Evolutionary conservation across 2,329 filamentous ascomycete species (phyloP).

Genomic region (Aspergillus tubingensis): DNA sequence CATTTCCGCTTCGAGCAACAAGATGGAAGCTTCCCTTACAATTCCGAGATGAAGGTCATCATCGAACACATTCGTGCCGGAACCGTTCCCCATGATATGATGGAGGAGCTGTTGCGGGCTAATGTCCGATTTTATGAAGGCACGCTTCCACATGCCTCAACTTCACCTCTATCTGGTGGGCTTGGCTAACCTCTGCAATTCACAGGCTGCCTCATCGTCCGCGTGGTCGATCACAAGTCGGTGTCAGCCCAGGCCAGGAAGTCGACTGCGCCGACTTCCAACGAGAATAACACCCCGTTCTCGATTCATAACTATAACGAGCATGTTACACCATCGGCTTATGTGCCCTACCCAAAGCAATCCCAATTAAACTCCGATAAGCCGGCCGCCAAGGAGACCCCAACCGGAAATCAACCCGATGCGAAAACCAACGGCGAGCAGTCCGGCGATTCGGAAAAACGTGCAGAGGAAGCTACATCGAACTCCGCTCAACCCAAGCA

Average conservation of each 20-base stretch:
- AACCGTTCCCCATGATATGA: slow-evolving; percentile 85
- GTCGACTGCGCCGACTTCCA: slow-evolving; percentile 55
- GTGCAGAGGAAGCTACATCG: slow-evolving; percentile 56
- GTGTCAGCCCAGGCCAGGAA: slow-evolving; percentile 61
- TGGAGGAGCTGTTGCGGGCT: slow-evolving; percentile 71
- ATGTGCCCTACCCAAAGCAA: slow-evolving; percentile 68
- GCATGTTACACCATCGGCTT: slow-evolving; percentile 86
- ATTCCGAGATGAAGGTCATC: slow-evolving; percentile 82
- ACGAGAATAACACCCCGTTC: slow-evolving; percentile 67
- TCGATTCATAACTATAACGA: slow-evolving; percentile 92
- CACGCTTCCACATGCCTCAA: slow-evolving; percentile 25
- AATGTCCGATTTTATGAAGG: slow-evolving; percentile 88
- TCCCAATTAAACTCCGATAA: slow-evolving; percentile 37
- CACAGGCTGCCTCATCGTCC: slow-evolving; percentile 79
- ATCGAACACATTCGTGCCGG: slow-evolving; percentile 74
- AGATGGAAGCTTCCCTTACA: slow-evolving; percentile 88
- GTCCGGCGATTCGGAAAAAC: slow-evolving; percentile 58
- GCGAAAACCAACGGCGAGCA: slow-evolving; percentile 21
- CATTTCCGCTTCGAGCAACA: slow-evolving; percentile 94
- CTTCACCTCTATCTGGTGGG: not conserved
- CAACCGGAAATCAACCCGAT: slow-evolving; percentile 27
- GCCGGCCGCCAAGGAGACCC: slow-evolving; percentile 28
- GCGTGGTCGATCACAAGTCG: slow-evolving; percentile 85
- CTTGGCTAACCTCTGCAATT: slow-evolving; percentile 13
- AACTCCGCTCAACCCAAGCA: slow-evolving; percentile 53